A percentile compares a stretch with the other conserved stretches of the same genome.
These are phyloP conservation scores for Malus hybrid DNA, from an alignment of 331 rosid species.

Conservation along the genomic window DNA sequence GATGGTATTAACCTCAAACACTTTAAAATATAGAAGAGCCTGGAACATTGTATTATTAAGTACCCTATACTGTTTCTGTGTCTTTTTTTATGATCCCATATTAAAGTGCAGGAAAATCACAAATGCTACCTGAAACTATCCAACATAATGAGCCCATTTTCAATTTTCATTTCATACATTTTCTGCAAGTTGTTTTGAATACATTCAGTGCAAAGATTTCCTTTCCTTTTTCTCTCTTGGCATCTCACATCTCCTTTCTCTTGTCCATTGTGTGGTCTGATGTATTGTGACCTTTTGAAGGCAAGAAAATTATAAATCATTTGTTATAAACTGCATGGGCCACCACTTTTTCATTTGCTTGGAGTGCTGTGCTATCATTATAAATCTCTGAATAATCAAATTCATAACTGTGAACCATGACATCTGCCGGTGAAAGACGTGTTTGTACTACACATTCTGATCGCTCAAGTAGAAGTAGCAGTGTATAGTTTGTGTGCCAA, in stretches of 20 bases:
- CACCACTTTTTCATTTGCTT: not conserved
- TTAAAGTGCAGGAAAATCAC: not conserved
- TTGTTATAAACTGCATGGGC: not conserved
- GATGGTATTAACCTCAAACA: slow-evolving; percentile 31
- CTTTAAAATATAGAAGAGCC: not conserved
- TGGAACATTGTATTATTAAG: not conserved
- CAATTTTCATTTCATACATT: not conserved
- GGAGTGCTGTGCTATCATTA: not conserved
- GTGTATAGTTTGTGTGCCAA: not conserved
- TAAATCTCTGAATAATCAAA: not conserved
- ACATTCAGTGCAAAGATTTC: not conserved
- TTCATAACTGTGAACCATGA: not conserved
- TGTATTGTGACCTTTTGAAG: not conserved
- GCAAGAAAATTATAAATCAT: not conserved
- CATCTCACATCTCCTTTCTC: not conserved
- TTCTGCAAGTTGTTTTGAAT: not conserved
- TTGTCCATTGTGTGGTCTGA: not conserved
- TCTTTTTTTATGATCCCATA: not conserved
- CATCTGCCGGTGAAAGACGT: not conserved
- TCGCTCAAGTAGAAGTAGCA: not conserved
- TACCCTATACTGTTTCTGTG: not conserved
- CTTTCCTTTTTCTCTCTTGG: not conserved
- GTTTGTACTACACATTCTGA: not conserved
- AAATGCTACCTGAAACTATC: not conserved
- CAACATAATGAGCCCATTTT: not conserved